These are phyloP conservation scores for Microbotryomycetes sp. DNA, from an alignment of 1,284 basidiomycete genomes.

Conservation along the genomic window DNA sequence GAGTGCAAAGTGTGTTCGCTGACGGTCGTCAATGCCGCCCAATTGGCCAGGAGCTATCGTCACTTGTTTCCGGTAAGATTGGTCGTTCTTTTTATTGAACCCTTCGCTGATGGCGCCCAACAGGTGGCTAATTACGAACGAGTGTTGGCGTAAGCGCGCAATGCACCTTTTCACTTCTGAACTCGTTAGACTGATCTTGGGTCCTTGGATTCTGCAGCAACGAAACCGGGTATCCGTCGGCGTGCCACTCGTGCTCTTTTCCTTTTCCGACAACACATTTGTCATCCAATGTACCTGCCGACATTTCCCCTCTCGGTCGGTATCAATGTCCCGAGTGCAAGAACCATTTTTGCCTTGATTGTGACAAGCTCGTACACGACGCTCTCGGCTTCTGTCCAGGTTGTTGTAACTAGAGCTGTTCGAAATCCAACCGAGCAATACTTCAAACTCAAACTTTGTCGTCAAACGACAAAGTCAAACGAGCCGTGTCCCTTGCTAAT, in stretches of 20 bases:
- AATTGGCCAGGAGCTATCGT: slow-evolving; percentile 90
- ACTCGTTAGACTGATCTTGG: no score
- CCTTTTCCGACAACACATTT: slow-evolving; percentile 48
- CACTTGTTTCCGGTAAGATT: slow-evolving; percentile 80
- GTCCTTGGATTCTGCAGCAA: no score
- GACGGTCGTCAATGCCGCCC: slow-evolving; percentile 95
- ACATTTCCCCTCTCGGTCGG: slow-evolving; percentile 66
- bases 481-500: no score
- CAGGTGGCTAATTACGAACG: slow-evolving; percentile 24
- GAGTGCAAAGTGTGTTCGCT: slow-evolving; percentile 95
- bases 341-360: slow-evolving; percentile 61
- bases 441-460: no score
- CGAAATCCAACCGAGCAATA: no score
- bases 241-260: slow-evolving; percentile 59
- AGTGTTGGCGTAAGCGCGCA: no score
- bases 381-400: slow-evolving; percentile 38
- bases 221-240: no score
- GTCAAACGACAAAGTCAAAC: no score
- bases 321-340: slow-evolving; percentile 59
- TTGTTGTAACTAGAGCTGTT: no score
- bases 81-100: background rate
- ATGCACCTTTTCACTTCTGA: no score
- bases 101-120: background rate
- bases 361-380: slow-evolving; percentile 54
- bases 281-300: slow-evolving; percentile 47